A percentile compares a stretch with the other conserved stretches of the same genome.
These are phyloP conservation scores for Orbilia ellipsospora DNA, from an alignment of 2,329 filamentous ascomycete species.

Conservation along the genomic window DNA sequence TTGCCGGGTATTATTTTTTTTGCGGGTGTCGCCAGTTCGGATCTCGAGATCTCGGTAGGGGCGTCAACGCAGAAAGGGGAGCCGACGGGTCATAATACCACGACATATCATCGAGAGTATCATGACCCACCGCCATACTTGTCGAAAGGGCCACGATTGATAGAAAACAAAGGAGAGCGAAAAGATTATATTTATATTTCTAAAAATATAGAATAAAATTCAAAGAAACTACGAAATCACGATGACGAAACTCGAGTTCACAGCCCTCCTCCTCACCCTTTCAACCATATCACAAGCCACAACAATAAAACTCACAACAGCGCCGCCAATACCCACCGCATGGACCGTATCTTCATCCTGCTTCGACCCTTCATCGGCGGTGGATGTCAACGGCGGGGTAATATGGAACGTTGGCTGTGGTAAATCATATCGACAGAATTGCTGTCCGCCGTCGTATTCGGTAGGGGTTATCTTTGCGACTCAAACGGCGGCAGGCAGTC, in stretches of 20 bases:
- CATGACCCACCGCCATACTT: no score
- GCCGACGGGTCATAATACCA: neutral
- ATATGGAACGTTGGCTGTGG: constrained; percentile 49
- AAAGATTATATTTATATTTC: no score
- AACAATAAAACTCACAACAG: constrained; percentile 26
- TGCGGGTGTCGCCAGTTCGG: constrained; percentile 18
- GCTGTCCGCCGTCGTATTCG: constrained; percentile 36
- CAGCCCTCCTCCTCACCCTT: neutral
- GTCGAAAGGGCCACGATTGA: no score
- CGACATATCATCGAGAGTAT: no score
- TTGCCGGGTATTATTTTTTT: neutral
- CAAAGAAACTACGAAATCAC: no score
- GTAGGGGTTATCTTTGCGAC: constrained; percentile 19
- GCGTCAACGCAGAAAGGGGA: neutral
- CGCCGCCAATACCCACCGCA: constrained; percentile 31
- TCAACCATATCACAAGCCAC: neutral
- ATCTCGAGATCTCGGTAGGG: constrained; percentile 1
- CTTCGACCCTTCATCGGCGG: constrained; percentile 9
- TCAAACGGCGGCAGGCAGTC: neutral
- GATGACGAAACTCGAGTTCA: neutral
- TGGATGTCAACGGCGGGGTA: constrained; percentile 13
- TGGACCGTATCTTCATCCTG: constrained; percentile 31
- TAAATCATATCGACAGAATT: constrained; percentile 17
- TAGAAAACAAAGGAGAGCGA: no score
- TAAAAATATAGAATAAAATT: no score